phyloP scores from a whole-genome alignment of 1,139 yeast species.

The Zygosaccharomyces sapae region DNA sequence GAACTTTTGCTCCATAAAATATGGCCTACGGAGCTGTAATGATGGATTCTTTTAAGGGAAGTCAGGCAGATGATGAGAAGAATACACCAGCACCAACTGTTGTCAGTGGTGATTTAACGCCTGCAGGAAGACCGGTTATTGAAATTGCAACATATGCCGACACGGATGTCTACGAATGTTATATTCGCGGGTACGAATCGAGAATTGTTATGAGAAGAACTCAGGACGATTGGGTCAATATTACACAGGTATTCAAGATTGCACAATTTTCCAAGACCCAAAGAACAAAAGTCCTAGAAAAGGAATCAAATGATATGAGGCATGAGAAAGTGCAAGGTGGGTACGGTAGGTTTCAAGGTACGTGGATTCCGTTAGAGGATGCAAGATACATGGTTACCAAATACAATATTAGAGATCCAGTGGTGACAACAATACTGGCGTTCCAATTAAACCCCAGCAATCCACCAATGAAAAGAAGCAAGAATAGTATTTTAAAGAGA shows the following conservation, averaged over 20 bases:
- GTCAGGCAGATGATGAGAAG: conserved; percentile 4
- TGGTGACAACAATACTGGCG: conserved; percentile 49
- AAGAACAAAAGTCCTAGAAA: conserved; percentile 78
- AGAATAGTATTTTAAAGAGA: conserved; percentile 35
- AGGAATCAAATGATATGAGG: conserved; percentile 77
- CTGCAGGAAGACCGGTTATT: conserved; percentile 25
- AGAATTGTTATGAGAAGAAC: conserved; percentile 61
- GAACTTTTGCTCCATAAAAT: neutral
- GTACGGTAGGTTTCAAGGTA: conserved; percentile 91
- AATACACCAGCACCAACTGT: conserved; percentile 1
- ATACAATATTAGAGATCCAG: conserved; percentile 51
- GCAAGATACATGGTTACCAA: conserved; percentile 52
- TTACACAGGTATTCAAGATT: conserved; percentile 83
- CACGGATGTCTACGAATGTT: conserved; percentile 57
- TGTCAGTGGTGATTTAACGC: neutral
- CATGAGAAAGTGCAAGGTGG: conserved; percentile 97
- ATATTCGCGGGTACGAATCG: conserved; percentile 35
- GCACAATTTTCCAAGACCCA: conserved; percentile 85
- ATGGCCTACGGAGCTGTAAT: conserved; percentile 17
- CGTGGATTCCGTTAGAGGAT: conserved; percentile 72
- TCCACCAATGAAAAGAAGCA: conserved; percentile 48
- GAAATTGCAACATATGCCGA: conserved; percentile 37
- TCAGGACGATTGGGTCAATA: conserved; percentile 81
- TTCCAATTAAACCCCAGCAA: conserved; percentile 48
- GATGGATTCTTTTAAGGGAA: conserved; percentile 14